Evolutionary conservation across 1,284 basidiomycete species (phyloP).

Genomic region (Quambalaria eucalypti): DNA sequence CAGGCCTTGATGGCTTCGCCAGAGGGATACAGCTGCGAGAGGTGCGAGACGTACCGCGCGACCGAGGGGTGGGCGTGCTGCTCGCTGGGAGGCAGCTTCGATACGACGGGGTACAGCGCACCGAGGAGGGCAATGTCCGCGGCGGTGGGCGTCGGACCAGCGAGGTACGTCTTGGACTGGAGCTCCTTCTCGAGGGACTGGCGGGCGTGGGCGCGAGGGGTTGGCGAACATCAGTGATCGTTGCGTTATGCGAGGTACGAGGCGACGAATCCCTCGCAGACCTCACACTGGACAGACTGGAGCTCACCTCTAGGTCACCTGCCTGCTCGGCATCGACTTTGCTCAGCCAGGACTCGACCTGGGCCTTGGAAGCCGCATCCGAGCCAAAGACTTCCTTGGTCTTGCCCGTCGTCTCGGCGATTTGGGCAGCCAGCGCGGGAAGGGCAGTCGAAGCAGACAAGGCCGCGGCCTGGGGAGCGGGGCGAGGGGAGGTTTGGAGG

Average conservation of each 20-base stretch:
- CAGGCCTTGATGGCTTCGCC: constrained; percentile 17
- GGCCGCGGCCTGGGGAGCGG: not conserved
- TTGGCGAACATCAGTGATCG: not conserved
- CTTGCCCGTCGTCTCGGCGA: not conserved
- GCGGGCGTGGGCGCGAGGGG: not conserved
- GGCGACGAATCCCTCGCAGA: no score
- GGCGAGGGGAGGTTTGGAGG: not conserved
- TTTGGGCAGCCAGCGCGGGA: not conserved
- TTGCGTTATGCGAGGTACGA: not conserved
- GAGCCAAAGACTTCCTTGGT: not conserved
- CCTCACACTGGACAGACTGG: no score
- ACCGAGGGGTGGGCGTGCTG: constrained; percentile 42
- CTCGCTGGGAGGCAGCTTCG: constrained; percentile 27
- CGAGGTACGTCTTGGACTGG: constrained; percentile 30
- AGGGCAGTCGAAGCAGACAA: not conserved
- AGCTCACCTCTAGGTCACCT: constrained; percentile 6
- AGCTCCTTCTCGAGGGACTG: constrained; percentile 30
- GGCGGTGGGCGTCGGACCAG: constrained; percentile 30
- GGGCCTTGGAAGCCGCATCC: not conserved
- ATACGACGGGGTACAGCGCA: constrained; percentile 33
- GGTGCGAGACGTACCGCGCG: constrained; percentile 42
- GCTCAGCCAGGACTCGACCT: constrained; percentile 5
- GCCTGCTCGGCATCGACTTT: constrained; percentile 4
- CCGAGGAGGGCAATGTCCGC: constrained; percentile 44
- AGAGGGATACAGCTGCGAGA: constrained; percentile 28